These are phyloP conservation scores for Trichosanthes truncata DNA, from an alignment of 306 rosid genomes.

Conservation along the genomic window DNA sequence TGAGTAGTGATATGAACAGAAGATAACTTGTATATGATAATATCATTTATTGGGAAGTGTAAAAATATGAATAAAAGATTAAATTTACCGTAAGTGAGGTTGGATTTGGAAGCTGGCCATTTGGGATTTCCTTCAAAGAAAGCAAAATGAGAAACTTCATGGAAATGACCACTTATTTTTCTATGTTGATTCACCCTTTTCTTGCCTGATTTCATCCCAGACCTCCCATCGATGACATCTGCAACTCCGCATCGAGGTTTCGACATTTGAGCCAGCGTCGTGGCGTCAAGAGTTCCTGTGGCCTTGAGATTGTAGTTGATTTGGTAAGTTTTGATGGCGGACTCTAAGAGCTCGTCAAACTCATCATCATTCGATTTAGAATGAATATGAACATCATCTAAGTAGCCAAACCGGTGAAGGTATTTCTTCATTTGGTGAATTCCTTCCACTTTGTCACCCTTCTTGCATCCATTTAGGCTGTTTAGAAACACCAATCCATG, in stretches of 20 bases:
- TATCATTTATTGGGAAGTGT: too few relatives aligned
- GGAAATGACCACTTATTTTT: background rate
- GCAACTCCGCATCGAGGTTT: constrained; percentile 18
- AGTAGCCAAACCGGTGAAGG: constrained; percentile 16
- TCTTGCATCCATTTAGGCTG: constrained; percentile 10
- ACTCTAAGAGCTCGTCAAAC: constrained; percentile 16
- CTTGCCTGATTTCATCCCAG: background rate
- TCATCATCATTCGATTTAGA: background rate
- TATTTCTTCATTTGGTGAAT: constrained; percentile 11
- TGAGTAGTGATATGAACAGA: too few relatives aligned
- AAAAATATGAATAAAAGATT: too few relatives aligned
- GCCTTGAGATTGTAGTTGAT: constrained; percentile 11
- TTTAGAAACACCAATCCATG: constrained; percentile 7
- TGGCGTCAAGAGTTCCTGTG: constrained; percentile 13
- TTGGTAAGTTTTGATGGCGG: constrained; percentile 22
- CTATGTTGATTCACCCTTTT: background rate
- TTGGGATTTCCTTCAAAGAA: background rate
- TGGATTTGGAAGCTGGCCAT: constrained; percentile 8
- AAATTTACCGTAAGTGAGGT: constrained; percentile 2
- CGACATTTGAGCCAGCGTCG: constrained; percentile 9
- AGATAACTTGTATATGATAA: too few relatives aligned
- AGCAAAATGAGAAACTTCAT: constrained; percentile 5
- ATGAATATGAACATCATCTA: background rate
- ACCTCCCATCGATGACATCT: background rate
- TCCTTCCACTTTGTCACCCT: constrained; percentile 12